Evolutionary conservation across 371 early-diverging fungal species (phyloP), one percentile per base, ranked within the genome.

Genomic region (Globomyces sp.): DNA sequence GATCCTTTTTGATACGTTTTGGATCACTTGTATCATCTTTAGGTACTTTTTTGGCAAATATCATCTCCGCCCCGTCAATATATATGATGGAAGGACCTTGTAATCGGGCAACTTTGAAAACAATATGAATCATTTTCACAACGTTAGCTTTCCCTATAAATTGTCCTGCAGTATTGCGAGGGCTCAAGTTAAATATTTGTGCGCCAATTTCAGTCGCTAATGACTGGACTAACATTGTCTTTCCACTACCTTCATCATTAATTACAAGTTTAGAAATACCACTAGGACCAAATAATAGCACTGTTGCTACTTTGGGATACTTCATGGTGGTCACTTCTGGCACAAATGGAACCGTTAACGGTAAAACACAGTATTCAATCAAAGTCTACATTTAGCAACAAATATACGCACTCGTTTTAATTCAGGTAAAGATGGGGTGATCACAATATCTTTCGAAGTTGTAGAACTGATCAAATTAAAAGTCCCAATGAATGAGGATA

Each of bases 41-140:
- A 2, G 85, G 84, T 8, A 84, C 77, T 58, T 84, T 84, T 66
- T 85, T 85, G 42, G 81, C 81, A 53, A 84, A 85, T 10, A 85
- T 67, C 78, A 79, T 80, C 63, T 85, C 85, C 13, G 75, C 71
- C 51, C 76, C 75, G 69, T 85, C 83, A 50, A 85, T 76, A 71
- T 75, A 78, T 49, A 85, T 74, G 60, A 85, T 71, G 36, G 85
- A 66, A 1, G 85, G 85, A 3, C 77, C 68, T 42, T 78, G 68
- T 13, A 77, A 77, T 67, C 75, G 73, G 36, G 85, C 85, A 6
- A 85, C 84, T 63, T 85, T 85, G 74, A 85, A 85, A 1, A 80
- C 83, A 80, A 83, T 84, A 77, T 85, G 83, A 50, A 85, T 50
- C 83, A 85, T 80, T 46, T 76, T 77, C 44, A 80, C 69, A 1